phyloP scores from a whole-genome alignment of 1,139 yeast genomes.

The Kodamaea fungicola region DNA sequence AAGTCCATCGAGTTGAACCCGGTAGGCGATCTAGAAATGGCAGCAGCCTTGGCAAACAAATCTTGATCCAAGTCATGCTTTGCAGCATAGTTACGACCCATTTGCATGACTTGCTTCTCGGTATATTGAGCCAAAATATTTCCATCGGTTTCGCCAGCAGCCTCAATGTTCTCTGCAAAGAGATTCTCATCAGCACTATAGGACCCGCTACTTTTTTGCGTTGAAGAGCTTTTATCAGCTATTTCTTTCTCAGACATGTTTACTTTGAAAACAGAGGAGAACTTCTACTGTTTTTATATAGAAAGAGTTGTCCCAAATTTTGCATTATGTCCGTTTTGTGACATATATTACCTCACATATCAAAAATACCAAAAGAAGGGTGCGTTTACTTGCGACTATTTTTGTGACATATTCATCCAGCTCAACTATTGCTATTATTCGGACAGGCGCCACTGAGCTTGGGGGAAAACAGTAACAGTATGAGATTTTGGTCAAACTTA shows the following conservation, averaged over 20 bases:
- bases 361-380: no score
- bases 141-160: background rate
- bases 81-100: constrained; percentile 69
- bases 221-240: background rate
- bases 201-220: background rate
- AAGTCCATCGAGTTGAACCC: constrained; percentile 58
- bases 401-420: no score
- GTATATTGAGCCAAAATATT: constrained; percentile 64
- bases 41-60: constrained; percentile 69
- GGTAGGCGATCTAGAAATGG: constrained; percentile 65
- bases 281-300: no score
- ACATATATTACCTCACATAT: no score
- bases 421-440: no score
- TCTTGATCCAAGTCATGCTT: constrained; percentile 63
- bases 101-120: constrained; percentile 61
- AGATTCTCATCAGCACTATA: background rate
- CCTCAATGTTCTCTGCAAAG: background rate
- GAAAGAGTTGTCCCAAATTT: no score
- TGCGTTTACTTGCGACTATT: no score
- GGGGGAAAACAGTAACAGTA: no score
- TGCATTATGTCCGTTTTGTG: no score
- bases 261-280: background rate
- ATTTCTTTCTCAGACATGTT: constrained; percentile 4
- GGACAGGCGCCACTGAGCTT: no score
- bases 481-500: no score